Evolutionary conservation across 129 eudicot species (phyloP), one percentile per base, ranked within the genome.

Genomic region (Solidago caesia): DNA sequence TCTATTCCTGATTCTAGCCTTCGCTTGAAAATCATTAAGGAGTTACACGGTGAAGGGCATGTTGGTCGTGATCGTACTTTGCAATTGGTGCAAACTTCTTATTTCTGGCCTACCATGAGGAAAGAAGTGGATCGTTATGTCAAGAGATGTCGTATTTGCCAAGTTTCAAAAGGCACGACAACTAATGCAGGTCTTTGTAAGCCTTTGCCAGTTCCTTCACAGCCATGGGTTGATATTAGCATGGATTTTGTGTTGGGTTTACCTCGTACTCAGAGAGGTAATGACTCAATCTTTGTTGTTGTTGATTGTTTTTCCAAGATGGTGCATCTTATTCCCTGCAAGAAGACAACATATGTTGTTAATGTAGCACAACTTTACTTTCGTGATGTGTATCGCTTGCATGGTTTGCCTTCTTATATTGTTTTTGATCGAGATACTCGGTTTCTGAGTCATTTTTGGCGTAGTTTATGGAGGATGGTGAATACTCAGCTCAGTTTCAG

Each of bases 41-140:
- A 47, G 11, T 10, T 47, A 47, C 52, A 47, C 4, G 52, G 52
- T 47, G 52, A 33, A 33, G 39, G 2, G 3, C 39, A 33, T 33
- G 39, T 33, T 33, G 39, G 39, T 33, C 39, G 39, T 7, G 52
- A 47, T 47, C 52, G 52, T 10, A 47, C 3, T 47, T 47, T 47
- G 4, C 52, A 47, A 4, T 47, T 47, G 52, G 52, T 47, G 52
- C 52, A 47, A 47, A 47, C 9, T 47, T 47, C 52, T 47, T 47
- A 47, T 47, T 47, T 47, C 8, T 47, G 52, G 4, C 41, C 67
- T 62, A 62, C 68, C 7, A 63, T 63, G 47, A 10, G 25, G 7
- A 63, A 63, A 12, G 68, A 63, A 12, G 68, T 29, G 16, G 68
- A 63, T 11, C 46, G 68, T 4, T 63, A 29, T 63, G 68, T 63